Conservation (phyloP, 768 basidiomycete genomes). For the Cystofilobasidium ferigula region DNA sequence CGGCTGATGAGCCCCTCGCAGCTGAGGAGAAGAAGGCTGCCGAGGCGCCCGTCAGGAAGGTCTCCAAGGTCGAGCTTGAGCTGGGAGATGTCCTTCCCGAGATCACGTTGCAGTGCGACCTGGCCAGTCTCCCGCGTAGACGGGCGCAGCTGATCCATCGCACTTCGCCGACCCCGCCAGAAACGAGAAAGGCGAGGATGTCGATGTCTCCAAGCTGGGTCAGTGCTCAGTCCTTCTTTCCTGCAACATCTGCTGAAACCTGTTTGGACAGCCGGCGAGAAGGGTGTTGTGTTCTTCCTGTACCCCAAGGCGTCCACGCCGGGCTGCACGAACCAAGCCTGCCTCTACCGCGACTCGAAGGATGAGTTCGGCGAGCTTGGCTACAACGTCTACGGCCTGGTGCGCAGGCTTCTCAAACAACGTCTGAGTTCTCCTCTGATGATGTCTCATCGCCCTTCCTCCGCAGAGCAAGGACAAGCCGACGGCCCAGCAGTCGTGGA, state of each 20-base stretch:
- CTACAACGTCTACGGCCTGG: slow-evolving; percentile 36
- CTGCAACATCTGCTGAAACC: not conserved
- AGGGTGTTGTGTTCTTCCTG: slow-evolving; percentile 57
- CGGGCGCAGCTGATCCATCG: too few relatives aligned
- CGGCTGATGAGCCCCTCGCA: slow-evolving; percentile 28
- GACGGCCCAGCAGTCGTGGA: slow-evolving; percentile 54
- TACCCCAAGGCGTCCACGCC: slow-evolving; percentile 39
- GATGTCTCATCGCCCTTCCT: slow-evolving; percentile 35
- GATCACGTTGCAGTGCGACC: slow-evolving; percentile 50
- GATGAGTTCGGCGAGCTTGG: slow-evolving; percentile 58
- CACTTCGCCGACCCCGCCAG: too few relatives aligned
- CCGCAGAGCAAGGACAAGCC: slow-evolving; percentile 47
- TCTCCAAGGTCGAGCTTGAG: slow-evolving; percentile 42
- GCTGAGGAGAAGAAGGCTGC: slow-evolving; percentile 31
- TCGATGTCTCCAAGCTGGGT: slow-evolving; percentile 53
- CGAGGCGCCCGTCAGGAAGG: slow-evolving; percentile 24
- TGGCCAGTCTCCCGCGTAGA: too few relatives aligned
- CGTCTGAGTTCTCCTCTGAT: not conserved
- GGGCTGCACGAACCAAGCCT: slow-evolving; percentile 82
- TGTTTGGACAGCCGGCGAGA: slow-evolving; percentile 43
- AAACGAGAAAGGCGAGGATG: slow-evolving; percentile 71
- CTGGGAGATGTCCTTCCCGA: slow-evolving; percentile 66
- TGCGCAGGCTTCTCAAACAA: not conserved
- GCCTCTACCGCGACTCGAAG: slow-evolving; percentile 75
- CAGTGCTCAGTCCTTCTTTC: not conserved